Evolutionary conservation across 2,329 filamentous ascomycete genomes (phyloP).

Genomic region (Colletotrichum gigasporum): DNA sequence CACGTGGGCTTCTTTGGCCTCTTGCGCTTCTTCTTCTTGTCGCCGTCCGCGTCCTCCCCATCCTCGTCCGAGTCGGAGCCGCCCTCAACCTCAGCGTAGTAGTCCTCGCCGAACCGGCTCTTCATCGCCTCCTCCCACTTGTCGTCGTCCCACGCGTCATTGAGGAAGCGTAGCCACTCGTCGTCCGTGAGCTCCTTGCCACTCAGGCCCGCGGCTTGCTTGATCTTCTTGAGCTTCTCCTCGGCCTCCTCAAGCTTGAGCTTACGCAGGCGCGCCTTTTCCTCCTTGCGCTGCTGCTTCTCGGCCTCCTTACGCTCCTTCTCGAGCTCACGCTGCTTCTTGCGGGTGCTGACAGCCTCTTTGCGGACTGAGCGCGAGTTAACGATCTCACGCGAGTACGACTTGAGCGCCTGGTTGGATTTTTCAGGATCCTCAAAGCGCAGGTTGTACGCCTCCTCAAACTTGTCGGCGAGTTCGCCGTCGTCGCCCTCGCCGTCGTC

Average conservation of each 20-base stretch:
- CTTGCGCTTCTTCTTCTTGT: slow-evolving; percentile 67
- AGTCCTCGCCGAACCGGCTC: slow-evolving; percentile 87
- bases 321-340: slow-evolving; percentile 82
- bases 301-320: slow-evolving; percentile 80
- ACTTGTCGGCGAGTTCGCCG: slow-evolving; percentile 74
- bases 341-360: slow-evolving; percentile 80
- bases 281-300: slow-evolving; percentile 78
- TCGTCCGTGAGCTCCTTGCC: slow-evolving; percentile 75
- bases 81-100: slow-evolving; percentile 80
- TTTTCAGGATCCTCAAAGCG: slow-evolving; percentile 93
- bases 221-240: slow-evolving; percentile 86
- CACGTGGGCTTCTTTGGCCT: slow-evolving; percentile 85
- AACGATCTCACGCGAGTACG: slow-evolving; percentile 88
- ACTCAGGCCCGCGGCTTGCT: slow-evolving; percentile 83
- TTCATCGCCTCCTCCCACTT: slow-evolving; percentile 93
- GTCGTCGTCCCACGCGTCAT: slow-evolving; percentile 88
- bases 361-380: slow-evolving; percentile 85
- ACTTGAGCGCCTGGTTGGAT: slow-evolving; percentile 86
- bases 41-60: slow-evolving; percentile 57
- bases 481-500: slow-evolving; percentile 83
- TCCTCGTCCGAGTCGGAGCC: slow-evolving; percentile 72
- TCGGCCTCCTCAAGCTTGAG: slow-evolving; percentile 93
- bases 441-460: slow-evolving; percentile 94
- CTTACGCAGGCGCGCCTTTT: slow-evolving; percentile 84
- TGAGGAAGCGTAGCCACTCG: slow-evolving; percentile 85